Evolutionary conservation across 148 eudicot genomes (phyloP), one percentile per base, ranked within the genome.

Genomic region (Polygonum maritimum): DNA sequence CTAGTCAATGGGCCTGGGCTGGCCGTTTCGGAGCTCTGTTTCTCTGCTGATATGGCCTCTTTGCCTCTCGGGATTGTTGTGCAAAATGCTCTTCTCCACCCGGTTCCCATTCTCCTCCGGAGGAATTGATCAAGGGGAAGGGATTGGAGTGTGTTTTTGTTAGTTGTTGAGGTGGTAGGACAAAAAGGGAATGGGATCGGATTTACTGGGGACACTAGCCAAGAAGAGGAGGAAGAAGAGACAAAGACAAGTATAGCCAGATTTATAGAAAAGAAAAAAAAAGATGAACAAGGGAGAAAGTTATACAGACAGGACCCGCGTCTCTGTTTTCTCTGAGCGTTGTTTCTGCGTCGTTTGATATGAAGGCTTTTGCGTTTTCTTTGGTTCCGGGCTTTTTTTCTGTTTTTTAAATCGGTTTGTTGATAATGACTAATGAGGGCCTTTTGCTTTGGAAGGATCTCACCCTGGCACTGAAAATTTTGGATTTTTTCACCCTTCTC

Each of bases 51-150:
- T 48, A 26, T 74, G 36, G 48, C 36, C 39, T 83, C 85, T 78
- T 75, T 80, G 15, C 85, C 90, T 78, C 80, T 86, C 10, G 91
- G 89, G 75, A 84, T 78, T 16, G 97, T 83, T 1, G 90, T 90
- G 85, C 98, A 94, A 69, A 94, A 94, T 44, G 94, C 98, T 83
- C 90, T 84, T 79, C 98, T 82, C 97, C 98, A 94, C 12, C 94
- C 93, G 26, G 84, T 86, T 0, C 93, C 97, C 97, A 92, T 93
- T 11, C 9, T 60, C 4, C 62, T 11, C 8, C 6, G 60, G 60
- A 54, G 11, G 69, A 60, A 60, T n/a, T 5, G n/a, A n/a, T 6
- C 16, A 16, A 11, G 5, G 18, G 18, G 67, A 26, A 60, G 67
- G 26, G 45, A 41, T 41, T 5, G 7, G 26, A 18, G 21, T 15